Percentiles rank a stretch among this genome's conserved stretches.
phyloP scores from a whole-genome alignment of 2,329 filamentous ascomycete genomes.

The Neofusicoccum laricinum region DNA sequence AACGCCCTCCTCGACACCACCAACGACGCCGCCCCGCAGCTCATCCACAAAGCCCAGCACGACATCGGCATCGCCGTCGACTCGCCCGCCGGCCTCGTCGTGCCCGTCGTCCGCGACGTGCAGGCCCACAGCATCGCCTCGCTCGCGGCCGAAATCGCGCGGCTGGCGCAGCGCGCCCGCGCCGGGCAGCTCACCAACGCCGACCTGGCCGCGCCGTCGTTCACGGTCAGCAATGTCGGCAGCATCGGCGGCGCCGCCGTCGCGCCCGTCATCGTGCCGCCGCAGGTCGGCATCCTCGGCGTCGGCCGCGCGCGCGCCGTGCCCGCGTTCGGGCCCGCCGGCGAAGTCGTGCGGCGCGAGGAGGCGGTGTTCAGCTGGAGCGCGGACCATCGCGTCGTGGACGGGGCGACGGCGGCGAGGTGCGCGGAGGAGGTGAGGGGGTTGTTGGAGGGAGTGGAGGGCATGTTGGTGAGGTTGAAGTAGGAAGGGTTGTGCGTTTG shows the following conservation, averaged over 20 bases:
- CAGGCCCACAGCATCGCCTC: conserved; percentile 71
- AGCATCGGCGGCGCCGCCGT: conserved; percentile 92
- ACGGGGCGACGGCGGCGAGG: conserved; percentile 90
- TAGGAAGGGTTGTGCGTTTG: conserved; percentile 34
- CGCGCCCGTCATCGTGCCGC: conserved; percentile 84
- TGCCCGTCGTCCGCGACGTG: conserved; percentile 88
- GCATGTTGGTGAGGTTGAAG: conserved; percentile 79
- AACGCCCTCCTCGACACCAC: conserved; percentile 77
- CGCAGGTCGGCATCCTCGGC: conserved; percentile 88
- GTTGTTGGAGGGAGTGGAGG: conserved; percentile 79
- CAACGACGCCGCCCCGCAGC: conserved; percentile 56
- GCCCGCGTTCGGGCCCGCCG: conserved; percentile 66
- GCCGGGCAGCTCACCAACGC: conserved; percentile 70
- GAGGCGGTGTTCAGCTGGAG: conserved; percentile 94
- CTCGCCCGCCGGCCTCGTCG: conserved; percentile 80
- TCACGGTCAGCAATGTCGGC: conserved; percentile 95
- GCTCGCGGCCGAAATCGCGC: conserved; percentile 72
- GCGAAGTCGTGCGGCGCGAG: conserved; percentile 67
- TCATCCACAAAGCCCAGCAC: conserved; percentile 79
- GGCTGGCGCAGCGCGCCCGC: conserved; percentile 70
- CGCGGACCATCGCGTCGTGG: conserved; percentile 89
- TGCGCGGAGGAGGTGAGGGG: conserved; percentile 78
- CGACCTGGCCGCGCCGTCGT: conserved; percentile 83
- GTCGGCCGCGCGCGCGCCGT: conserved; percentile 77
- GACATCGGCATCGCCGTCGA: conserved; percentile 97